Evolutionary conservation across 2,329 filamentous ascomycete genomes (phyloP), one percentile per base, ranked within the genome.

Genomic region (Sphaerulina vaccinii): DNA sequence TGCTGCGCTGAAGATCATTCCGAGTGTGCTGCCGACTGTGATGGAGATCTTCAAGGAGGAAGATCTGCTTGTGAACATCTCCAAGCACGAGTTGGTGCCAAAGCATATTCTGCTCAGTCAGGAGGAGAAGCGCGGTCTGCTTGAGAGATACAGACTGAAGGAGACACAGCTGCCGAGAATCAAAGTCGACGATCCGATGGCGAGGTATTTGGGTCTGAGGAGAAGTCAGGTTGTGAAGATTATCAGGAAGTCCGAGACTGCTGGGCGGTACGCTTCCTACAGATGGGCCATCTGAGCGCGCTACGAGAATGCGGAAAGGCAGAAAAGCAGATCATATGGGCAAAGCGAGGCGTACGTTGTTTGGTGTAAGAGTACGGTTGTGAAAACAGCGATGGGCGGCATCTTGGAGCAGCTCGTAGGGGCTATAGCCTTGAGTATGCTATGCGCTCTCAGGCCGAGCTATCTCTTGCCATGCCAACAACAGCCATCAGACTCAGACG

Each of bases 171-270:
- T 99, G 67, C 93, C 93, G 3, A 82, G 93, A 51, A 96, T 99
- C 64, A 83, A 96, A 71, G 82, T 88, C 61, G 88, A 88, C 62
- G 93, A 99, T 70, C 93, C 93, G 2, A 90, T 99, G 46, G 89
- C 93, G 21, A 85, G 87, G 65, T 99, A 97, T 71, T 76, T 96
- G 49, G 93, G 93, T 10, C 76, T 99, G 69, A 87, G 88, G 76
- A 82, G 91, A 68, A 90, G 91, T 3, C 88, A 96, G 73, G 91
- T 99, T 2, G 93, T 99, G 66, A 99, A 99, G 82, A 99, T 99
- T 65, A 96, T 99, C 65, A 81, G 93, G 60, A 91, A 87, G 71
- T 91, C 86, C 68, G 93, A 97, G 79, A 99, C 93, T 50, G 93
- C 93, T 11, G 93, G 93, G 56, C 81, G 93, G 47, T 99, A 99